Percentiles rank a stretch among this genome's conserved stretches.
phyloP scores from a whole-genome alignment of 768 basidiomycete genomes.

The Rossbeevera mucosa region DNA sequence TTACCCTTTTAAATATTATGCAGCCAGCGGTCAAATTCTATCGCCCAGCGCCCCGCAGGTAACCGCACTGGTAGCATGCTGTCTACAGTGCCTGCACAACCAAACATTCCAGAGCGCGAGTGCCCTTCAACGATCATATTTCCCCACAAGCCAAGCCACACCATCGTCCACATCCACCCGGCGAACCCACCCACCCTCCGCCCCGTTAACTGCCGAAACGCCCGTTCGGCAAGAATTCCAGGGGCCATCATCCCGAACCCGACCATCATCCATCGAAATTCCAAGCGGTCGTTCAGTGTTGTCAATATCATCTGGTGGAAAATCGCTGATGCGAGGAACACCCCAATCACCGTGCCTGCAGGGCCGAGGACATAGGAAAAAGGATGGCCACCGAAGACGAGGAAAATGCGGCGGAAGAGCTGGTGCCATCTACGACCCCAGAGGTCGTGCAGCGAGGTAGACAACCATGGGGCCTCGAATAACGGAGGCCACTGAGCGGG shows the following conservation, averaged over 20 bases:
- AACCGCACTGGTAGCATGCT: constrained; percentile 1
- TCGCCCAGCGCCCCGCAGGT: constrained; percentile 8
- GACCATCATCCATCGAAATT: constrained; percentile 37
- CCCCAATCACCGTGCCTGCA: constrained; percentile 46
- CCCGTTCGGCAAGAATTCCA: constrained; percentile 44
- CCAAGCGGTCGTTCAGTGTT: constrained; percentile 45
- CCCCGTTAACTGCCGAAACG: constrained; percentile 20
- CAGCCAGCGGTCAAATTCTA: constrained; percentile 13
- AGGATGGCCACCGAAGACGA: constrained; percentile 31
- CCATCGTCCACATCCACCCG: constrained; percentile 36
- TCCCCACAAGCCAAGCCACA: constrained; percentile 25
- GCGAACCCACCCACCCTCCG: constrained; percentile 25
- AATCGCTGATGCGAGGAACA: constrained; percentile 53
- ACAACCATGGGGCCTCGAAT: constrained; percentile 31
- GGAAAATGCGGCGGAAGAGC: constrained; percentile 25
- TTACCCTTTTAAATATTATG: constrained; percentile 2
- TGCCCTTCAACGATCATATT: constrained; percentile 20
- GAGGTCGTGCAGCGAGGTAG: constrained; percentile 35
- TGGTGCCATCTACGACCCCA: constrained; percentile 40
- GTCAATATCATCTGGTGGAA: constrained; percentile 51
- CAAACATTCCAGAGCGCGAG: constrained; percentile 11
- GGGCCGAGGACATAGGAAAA: constrained; percentile 41
- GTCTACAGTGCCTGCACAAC: constrained; percentile 9
- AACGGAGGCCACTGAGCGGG: constrained; percentile 32
- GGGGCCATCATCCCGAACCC: constrained; percentile 55